Evolutionary conservation across 1,284 basidiomycete species (phyloP).

Genomic region (Pyrrhoderma noxium): DNA sequence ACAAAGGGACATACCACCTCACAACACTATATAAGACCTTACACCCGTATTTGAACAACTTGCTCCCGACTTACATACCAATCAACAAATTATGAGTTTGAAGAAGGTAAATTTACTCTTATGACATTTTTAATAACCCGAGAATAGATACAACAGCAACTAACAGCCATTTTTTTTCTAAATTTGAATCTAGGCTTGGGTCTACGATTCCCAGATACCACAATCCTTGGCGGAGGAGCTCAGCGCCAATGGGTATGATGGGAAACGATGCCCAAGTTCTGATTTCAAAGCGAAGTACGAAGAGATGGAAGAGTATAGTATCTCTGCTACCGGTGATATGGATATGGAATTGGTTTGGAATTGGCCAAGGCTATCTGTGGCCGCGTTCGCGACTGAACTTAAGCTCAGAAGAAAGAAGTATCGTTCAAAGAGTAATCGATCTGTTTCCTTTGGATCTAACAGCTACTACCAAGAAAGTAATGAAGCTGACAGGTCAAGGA

Average conservation of each 20-base stretch:
- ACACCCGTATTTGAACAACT: no score
- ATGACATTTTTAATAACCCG: not conserved
- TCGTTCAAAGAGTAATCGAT: not conserved
- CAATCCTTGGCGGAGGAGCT: conserved; percentile 5
- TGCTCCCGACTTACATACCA: no score
- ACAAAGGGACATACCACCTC: no score
- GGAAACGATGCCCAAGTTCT: not conserved
- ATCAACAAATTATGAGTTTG: conserved; percentile 5
- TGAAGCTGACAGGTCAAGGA: not conserved
- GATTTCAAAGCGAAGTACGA: not conserved
- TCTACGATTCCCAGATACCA: conserved; percentile 6
- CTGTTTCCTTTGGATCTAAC: not conserved
- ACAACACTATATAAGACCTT: no score
- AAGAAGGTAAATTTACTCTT: conserved; percentile 1
- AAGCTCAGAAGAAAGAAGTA: conserved; percentile 5
- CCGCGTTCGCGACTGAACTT: not conserved
- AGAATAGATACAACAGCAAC: not conserved
- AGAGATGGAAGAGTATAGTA: conserved; percentile 7
- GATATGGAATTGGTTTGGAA: not conserved
- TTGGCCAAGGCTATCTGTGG: conserved; percentile 7
- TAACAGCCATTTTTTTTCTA: no score
- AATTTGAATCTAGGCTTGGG: conserved; percentile 3
- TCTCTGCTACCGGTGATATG: conserved; percentile 11
- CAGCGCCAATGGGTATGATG: not conserved
- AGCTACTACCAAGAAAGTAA: not conserved